These are phyloP conservation scores for Aspergillus caelatus DNA, from an alignment of 2,329 filamentous ascomycete species.

Conservation along the genomic window DNA sequence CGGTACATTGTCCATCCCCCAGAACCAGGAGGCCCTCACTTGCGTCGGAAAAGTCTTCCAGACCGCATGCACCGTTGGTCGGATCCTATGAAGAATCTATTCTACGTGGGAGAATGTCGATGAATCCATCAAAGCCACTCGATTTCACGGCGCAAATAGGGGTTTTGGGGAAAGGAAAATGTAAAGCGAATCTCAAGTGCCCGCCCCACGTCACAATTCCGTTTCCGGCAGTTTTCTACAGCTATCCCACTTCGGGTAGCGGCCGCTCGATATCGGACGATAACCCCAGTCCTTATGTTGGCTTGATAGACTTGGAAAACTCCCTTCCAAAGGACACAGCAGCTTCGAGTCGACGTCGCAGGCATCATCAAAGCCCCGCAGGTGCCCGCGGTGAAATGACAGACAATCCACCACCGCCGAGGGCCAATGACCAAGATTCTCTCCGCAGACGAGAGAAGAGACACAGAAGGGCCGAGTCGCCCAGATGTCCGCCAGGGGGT, in stretches of 20 bases:
- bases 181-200: conserved; percentile 81
- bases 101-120: conserved; percentile 92
- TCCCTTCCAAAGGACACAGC: conserved; percentile 60
- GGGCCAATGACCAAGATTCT: conserved; percentile 32
- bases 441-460: conserved; percentile 57
- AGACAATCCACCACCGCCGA: conserved; percentile 16
- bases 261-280: conserved; percentile 71
- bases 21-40: conserved; percentile 68
- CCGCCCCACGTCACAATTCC: conserved; percentile 87
- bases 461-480: conserved; percentile 61
- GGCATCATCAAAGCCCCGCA: conserved; percentile 36
- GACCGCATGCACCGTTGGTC: conserved; percentile 93
- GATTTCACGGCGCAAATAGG: conserved; percentile 95
- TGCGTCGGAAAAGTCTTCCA: conserved; percentile 71
- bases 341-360: conserved; percentile 42
- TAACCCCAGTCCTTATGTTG: conserved; percentile 93
- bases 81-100: conserved; percentile 98
- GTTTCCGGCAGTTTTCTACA: conserved; percentile 96
- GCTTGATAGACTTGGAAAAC: conserved; percentile 87
- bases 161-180: conserved; percentile 85
- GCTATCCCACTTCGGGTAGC: conserved; percentile 71
- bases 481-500: conserved; percentile 76
- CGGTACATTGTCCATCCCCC: conserved; percentile 39
- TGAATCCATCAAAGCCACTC: conserved; percentile 86
- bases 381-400: conserved; percentile 13